Percentiles rank a stretch among this genome's conserved stretches.
Conservation (phyloP, 495 filamentous ascomycete genomes). For the Lentithecium fluviatile region DNA sequence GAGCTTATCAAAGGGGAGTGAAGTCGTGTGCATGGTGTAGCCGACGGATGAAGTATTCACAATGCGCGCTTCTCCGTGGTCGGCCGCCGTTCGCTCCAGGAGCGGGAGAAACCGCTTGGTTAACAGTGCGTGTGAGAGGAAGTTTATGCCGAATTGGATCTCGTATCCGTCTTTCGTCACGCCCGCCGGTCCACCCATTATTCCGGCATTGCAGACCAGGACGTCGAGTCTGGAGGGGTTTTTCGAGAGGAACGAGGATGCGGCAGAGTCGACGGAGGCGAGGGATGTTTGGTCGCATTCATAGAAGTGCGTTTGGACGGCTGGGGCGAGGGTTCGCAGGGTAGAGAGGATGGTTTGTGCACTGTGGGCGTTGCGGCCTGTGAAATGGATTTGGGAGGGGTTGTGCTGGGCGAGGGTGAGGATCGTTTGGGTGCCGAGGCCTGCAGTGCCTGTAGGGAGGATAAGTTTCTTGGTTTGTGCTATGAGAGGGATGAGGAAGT, state of each 20-base stretch:
- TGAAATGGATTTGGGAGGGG: conserved; percentile 18
- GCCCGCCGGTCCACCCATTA: conserved; percentile 9
- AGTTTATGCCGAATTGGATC: conserved; percentile 22
- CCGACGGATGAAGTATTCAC: background rate
- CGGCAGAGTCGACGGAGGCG: conserved; percentile 7
- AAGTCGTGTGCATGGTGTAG: background rate
- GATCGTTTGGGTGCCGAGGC: conserved; percentile 18
- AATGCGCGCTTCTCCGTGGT: background rate
- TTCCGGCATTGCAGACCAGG: conserved; percentile 25
- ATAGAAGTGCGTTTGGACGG: conserved; percentile 8
- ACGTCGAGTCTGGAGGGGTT: conserved; percentile 2
- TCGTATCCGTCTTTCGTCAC: conserved; percentile 23
- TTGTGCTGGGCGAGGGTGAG: conserved; percentile 20
- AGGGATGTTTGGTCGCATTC: conserved; percentile 14
- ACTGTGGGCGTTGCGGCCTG: conserved; percentile 1
- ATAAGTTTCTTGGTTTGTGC: no score
- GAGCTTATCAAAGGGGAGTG: background rate
- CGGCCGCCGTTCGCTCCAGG: background rate
- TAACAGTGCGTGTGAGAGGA: conserved; percentile 19
- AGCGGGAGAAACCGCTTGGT: conserved; percentile 13
- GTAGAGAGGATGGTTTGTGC: background rate
- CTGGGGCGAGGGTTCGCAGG: background rate
- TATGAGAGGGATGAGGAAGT: no score
- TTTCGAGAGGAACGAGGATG: background rate
- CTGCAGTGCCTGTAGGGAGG: conserved; percentile 5